Percentiles rank a stretch among this genome's conserved stretches.
Evolutionary conservation across 2,329 filamentous ascomycete species (phyloP).

Genomic region (Drechslerella dactyloides): DNA sequence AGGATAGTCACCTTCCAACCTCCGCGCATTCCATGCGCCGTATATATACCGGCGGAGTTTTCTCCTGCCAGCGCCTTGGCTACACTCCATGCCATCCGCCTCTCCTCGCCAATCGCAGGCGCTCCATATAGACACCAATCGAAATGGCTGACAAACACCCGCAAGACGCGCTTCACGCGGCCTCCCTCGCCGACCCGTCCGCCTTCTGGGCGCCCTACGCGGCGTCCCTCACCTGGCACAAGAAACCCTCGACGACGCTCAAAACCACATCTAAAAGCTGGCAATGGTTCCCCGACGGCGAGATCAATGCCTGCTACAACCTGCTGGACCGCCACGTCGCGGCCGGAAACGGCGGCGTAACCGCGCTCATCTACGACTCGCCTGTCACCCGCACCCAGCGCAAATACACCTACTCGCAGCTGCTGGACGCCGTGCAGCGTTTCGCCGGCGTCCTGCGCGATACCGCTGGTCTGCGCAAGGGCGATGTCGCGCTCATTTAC

Average conservation of each 20-base stretch:
- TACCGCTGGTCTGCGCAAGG: slow-evolving; percentile 76
- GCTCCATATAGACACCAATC: not conserved
- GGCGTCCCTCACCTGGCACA: slow-evolving; percentile 79
- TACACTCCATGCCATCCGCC: not conserved
- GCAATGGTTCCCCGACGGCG: slow-evolving; percentile 88
- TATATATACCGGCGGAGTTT: no score
- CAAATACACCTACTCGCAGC: slow-evolving; percentile 74
- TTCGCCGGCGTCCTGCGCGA: slow-evolving; percentile 82
- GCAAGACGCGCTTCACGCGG: slow-evolving; percentile 63
- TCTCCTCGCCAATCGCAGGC: not conserved
- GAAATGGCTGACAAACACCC: slow-evolving; percentile 52
- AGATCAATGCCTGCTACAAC: slow-evolving; percentile 91
- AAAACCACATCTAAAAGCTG: slow-evolving; percentile 68
- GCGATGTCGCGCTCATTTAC: slow-evolving; percentile 88
- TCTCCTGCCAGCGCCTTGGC: no score
- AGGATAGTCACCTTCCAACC: no score
- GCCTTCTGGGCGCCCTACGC: slow-evolving; percentile 79
- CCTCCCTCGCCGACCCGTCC: slow-evolving; percentile 72
- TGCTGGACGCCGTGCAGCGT: slow-evolving; percentile 80
- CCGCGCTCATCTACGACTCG: slow-evolving; percentile 86
- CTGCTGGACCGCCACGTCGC: slow-evolving; percentile 88
- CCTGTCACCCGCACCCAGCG: slow-evolving; percentile 78
- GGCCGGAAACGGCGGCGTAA: slow-evolving; percentile 73
- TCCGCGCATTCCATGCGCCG: no score
- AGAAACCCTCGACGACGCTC: slow-evolving; percentile 70